A percentile compares a stretch with the other conserved stretches of the same genome.
Conservation (phyloP, 768 basidiomycete genomes). For the Clathrus columnatus region DNA sequence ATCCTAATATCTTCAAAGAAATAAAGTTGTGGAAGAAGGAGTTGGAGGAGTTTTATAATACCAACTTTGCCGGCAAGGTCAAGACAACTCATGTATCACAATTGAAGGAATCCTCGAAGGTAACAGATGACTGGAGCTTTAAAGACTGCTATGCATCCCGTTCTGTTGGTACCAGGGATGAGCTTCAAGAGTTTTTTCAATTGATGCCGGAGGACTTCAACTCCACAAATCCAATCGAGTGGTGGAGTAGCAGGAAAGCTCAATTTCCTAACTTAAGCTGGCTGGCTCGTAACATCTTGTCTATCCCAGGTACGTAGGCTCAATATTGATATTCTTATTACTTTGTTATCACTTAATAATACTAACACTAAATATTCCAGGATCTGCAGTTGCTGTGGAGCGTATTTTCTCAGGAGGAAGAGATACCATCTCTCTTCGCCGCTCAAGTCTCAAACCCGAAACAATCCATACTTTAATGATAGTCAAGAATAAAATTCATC, state of each 20-base stretch:
- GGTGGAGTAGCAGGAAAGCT: background rate
- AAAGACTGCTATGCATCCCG: too few relatives aligned
- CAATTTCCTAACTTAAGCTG: background rate
- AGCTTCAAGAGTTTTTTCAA: too few relatives aligned
- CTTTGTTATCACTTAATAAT: too few relatives aligned
- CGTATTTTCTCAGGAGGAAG: constrained; percentile 7
- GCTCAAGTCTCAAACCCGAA: constrained; percentile 1
- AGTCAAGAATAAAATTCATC: background rate
- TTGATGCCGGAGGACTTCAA: background rate
- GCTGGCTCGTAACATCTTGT: background rate
- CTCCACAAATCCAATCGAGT: background rate
- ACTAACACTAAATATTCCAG: too few relatives aligned
- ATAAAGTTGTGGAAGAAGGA: background rate
- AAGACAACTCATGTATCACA: too few relatives aligned
- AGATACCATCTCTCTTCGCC: constrained; percentile 8
- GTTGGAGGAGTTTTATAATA: background rate
- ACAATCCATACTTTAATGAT: constrained; percentile 5
- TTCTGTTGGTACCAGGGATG: too few relatives aligned
- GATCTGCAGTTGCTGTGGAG: constrained; percentile 5
- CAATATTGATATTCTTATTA: background rate
- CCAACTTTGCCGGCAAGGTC: too few relatives aligned
- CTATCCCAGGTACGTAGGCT: background rate
- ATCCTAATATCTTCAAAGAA: background rate
- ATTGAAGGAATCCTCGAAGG: too few relatives aligned
- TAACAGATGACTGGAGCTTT: too few relatives aligned